Percentiles rank a stretch among this genome's conserved stretches.
Evolutionary conservation across 2,329 filamentous ascomycete species (phyloP).

Genomic region (Samsoniella hepiali): DNA sequence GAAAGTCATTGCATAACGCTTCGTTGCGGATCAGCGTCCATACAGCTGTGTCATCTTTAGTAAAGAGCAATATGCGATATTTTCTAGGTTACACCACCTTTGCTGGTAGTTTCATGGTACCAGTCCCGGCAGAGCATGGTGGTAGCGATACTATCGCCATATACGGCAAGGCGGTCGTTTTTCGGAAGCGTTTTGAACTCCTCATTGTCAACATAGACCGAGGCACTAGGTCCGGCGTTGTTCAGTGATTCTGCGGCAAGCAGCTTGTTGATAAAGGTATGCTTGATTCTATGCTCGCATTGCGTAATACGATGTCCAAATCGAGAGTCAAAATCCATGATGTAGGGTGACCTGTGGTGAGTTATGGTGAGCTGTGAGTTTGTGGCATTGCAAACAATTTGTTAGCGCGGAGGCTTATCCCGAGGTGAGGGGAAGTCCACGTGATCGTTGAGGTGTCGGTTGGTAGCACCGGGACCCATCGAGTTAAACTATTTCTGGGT

Average conservation of each 20-base stretch:
- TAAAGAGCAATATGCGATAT: background rate
- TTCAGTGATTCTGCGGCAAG: background rate
- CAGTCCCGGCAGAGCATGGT: background rate
- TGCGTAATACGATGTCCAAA: background rate
- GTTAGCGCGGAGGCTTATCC: too few species aligned
- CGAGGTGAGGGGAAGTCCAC: too few species aligned
- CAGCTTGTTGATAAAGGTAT: background rate
- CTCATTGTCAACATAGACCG: background rate
- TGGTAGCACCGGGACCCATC: too few species aligned
- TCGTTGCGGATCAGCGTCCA: background rate
- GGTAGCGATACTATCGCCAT: background rate
- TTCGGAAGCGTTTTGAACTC: background rate
- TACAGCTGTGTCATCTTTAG: background rate
- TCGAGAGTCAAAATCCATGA: background rate
- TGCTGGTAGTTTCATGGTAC: background rate
- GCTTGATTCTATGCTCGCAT: background rate
- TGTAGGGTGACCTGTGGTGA: too few species aligned
- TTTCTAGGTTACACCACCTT: background rate
- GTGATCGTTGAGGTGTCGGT: too few species aligned
- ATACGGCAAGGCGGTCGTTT: constrained; percentile 7
- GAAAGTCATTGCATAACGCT: background rate
- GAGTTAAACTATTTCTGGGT: too few species aligned
- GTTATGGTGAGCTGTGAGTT: too few species aligned
- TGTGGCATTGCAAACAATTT: too few species aligned
- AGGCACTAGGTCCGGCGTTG: background rate